Conservation (phyloP, 345 rosid genomes). For the Hibiscus mutabilis region DNA sequence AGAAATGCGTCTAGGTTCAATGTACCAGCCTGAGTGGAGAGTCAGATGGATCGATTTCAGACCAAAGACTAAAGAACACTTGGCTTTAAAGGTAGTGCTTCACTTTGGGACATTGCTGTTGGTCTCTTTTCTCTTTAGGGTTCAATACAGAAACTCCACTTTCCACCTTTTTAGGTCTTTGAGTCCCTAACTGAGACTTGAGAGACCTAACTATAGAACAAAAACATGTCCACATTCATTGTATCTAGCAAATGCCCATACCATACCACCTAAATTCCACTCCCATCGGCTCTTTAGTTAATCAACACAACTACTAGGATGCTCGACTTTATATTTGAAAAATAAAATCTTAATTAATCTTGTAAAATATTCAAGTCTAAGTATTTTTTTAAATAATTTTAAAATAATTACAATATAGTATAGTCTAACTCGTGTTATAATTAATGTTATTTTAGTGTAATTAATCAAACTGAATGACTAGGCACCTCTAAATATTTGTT, state of each 20-base stretch:
- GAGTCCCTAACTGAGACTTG: background rate
- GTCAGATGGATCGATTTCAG: background rate
- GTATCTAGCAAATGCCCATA: background rate
- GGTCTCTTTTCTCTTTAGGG: background rate
- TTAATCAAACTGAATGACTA: too few relatives aligned
- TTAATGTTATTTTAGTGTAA: too few relatives aligned
- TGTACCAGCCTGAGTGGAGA: background rate
- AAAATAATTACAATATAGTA: too few relatives aligned
- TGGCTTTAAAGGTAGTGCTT: background rate
- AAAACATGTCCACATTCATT: constrained; percentile 7
- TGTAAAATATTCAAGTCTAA: too few relatives aligned
- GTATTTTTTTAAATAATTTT: too few relatives aligned
- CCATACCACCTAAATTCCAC: background rate
- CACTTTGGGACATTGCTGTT: background rate
- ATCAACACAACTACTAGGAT: too few relatives aligned
- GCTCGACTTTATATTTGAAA: too few relatives aligned
- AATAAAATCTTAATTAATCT: too few relatives aligned
- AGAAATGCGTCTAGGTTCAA: background rate
- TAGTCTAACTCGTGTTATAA: too few relatives aligned
- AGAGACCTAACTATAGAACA: background rate
- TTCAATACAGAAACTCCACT: background rate
- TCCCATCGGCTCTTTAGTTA: background rate
- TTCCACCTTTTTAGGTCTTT: background rate
- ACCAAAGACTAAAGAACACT: background rate
- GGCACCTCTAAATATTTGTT: too few relatives aligned